Evolutionary conservation across 139 green algal genomes (phyloP).

Genomic region (Astrephomene gubernaculifera): DNA sequence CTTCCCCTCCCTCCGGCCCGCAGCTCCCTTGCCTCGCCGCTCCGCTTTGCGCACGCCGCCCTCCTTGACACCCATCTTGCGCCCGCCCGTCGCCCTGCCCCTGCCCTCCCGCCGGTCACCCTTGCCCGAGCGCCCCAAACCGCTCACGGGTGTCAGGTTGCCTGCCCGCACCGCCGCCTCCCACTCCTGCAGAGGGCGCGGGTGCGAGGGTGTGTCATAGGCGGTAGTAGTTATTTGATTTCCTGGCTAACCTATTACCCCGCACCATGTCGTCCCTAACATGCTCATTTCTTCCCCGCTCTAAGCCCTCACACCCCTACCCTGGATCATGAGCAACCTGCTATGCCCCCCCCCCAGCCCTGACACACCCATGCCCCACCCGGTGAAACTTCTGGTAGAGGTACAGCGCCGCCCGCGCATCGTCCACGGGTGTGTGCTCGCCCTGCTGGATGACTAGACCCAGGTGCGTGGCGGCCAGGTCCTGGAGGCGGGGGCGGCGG

Average conservation of each 20-base stretch:
- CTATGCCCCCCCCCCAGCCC: background rate
- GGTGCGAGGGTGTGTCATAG: background rate
- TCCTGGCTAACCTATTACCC: too few relatives aligned
- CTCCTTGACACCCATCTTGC: background rate
- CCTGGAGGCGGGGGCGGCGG: background rate
- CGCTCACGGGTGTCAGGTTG: background rate
- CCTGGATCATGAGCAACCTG: background rate
- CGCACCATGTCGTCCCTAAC: too few relatives aligned
- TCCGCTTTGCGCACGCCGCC: too few relatives aligned
- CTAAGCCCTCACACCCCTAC: background rate
- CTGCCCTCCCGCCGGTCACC: background rate
- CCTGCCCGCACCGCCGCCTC: conserved; percentile 26
- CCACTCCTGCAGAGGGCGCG: conserved; percentile 22
- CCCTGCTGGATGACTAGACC: conserved; percentile 71
- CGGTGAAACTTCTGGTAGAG: conserved; percentile 73
- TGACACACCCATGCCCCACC: background rate
- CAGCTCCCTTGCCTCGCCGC: too few relatives aligned
- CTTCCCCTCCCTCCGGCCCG: too few relatives aligned
- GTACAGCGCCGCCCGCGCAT: conserved; percentile 77
- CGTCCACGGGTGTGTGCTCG: conserved; percentile 70
- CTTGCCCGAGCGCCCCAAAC: background rate
- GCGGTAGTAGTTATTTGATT: too few relatives aligned
- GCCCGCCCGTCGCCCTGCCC: background rate
- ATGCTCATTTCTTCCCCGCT: background rate
- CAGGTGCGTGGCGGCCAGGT: conserved; percentile 62